Evolutionary conservation across 768 basidiomycete genomes (phyloP), one percentile per base, ranked within the genome.

Genomic region (Nidula microcarpa): DNA sequence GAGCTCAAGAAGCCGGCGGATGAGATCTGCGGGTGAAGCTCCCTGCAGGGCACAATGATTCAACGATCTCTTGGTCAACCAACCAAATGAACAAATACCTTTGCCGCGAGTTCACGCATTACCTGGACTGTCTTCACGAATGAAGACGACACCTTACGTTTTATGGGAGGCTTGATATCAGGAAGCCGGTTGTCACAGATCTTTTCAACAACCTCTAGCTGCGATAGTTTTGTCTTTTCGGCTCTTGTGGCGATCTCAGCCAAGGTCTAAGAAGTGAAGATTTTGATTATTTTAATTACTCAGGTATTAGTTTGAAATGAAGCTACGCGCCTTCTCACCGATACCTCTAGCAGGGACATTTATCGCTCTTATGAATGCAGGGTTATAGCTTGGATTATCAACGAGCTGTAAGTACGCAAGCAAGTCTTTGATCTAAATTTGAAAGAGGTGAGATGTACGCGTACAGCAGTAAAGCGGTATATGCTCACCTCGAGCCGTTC

Each of bases 401-500:
- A 87, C 73, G 3, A 95, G 72, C 63, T 94, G 92, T 3, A 95
- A 73, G 62, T 94, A 94, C 1, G 87, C 85, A 32, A 94, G 69
- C 9, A 93, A 52, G 66, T 92, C 89, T 70, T 92, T 92, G 62
- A 94, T 80, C 86, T 89, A 55, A 6, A 23, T 23, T 23, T 1
- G 23, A 23, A 23, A 23, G 43, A 43, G 33, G 48, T 23, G 7
- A 17, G 23, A 18, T 46, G 37, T 47, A 11, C 14, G 3, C 9
- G 36, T 30, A 51, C 33, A 16, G 37, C 41, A 16, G 17, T 18
- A 56, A 34, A 18, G 34, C 37, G 36, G n/a, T 32, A 37, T 35
- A 13, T 30, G 33, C 72, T 47, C 43, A 85, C 87, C 76, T 94
- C 92, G 61, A 82, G 64, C 14, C 91, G 82, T 57, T 94, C 90